A percentile compares a stretch with the other conserved stretches of the same genome.
These are phyloP conservation scores for Moricandia moricandioides DNA, from an alignment of 345 rosid genomes.

Conservation along the genomic window DNA sequence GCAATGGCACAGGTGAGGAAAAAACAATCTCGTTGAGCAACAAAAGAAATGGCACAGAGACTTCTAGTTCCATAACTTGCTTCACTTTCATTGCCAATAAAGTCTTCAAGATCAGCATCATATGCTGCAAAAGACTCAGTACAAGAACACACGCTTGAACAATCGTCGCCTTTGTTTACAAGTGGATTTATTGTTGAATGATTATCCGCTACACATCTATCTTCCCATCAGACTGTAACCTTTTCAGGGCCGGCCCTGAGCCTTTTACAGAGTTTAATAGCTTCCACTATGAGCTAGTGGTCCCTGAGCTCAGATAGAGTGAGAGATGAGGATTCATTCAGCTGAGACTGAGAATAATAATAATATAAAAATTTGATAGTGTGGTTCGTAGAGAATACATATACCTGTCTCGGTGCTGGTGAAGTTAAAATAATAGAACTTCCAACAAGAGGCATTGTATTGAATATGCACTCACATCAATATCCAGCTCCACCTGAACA, in stretches of 20 bases:
- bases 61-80: constrained; percentile 3
- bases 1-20: constrained; percentile 90
- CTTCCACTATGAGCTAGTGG: no score
- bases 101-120: no score
- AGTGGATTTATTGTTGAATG: constrained; percentile 51
- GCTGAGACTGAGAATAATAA: background rate
- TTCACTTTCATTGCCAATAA: no score
- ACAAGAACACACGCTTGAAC: constrained; percentile 49
- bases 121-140: no score
- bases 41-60: constrained; percentile 84
- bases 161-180: constrained; percentile 59
- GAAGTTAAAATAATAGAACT: constrained; percentile 60
- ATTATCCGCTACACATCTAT: constrained; percentile 7
- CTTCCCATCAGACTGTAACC: constrained; percentile 37
- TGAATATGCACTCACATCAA: constrained; percentile 50
- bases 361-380: background rate
- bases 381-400: background rate
- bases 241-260: no score
- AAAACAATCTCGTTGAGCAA: constrained; percentile 83
- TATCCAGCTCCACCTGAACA: constrained; percentile 62
- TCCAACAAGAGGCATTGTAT: constrained; percentile 51
- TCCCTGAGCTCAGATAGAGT: constrained; percentile 43
- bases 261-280: no score
- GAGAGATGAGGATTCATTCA: background rate
- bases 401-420: constrained; percentile 51